Base-by-base conservation (phyloP, 2,329 filamentous ascomycete genomes). In the Escovopsis weberi region DNA sequence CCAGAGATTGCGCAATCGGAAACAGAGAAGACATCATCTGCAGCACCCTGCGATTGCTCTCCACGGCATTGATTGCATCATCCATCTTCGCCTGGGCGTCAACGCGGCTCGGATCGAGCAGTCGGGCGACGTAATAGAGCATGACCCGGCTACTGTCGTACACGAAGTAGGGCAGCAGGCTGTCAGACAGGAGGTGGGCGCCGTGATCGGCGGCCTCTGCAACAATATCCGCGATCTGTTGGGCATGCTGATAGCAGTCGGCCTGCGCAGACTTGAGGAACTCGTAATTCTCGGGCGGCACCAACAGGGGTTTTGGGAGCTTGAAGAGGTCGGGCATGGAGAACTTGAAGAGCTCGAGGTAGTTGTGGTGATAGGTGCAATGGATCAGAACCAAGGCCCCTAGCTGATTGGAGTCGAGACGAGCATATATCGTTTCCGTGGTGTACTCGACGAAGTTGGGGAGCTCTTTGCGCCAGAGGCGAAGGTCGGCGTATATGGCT, bases 101-200 rank as follows among this genome's bases (percentile, higher is more conserved):
- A 1, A 55, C 48, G 12, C 59, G 50, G 30, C 46, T 55, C 2
- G 60, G 56, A 26, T 65, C 63, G 6, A 67, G 53, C 6, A 68
- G 50, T 12, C 64, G 59, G 4, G 63, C 65, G n/a, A 67, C 57
- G 43, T 68, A 68, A 49, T 69, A 69, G 1, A 69, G 50, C 62
- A 69, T 67, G 33, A 68, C 62, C 4, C 66, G 59, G 39, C 62
- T 67, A 47, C 65, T 68, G 42, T 69, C 66, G 48, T 67, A 68
- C 2, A 64, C 59, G 45, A 68, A 69, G 12, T 64, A 67, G 1
- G 66, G 66, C 28, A 68, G 55, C 51, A 67, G 53, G 37, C 62
- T 65, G 38, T 69, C 66, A 0, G 65, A 64, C 23, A 69, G 47
- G 33, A 64, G 59, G 4, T 60, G 52, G 5, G 57, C 51, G 12